These are phyloP conservation scores for Phycomyces nitens DNA, from an alignment of 192 early-diverging fungal genomes.

Conservation along the genomic window DNA sequence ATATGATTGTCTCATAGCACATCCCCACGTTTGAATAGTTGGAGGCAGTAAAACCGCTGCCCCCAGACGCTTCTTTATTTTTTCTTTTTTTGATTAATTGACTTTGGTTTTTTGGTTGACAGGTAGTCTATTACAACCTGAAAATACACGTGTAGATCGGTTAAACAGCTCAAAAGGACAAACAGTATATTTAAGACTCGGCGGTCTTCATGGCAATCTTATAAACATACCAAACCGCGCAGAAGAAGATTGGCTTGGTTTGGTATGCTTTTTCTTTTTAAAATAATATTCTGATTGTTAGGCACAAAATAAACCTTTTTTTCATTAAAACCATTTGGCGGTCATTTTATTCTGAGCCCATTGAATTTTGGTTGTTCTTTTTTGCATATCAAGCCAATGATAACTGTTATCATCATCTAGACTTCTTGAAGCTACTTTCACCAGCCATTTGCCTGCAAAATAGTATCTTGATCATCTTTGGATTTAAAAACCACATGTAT, in stretches of 20 bases:
- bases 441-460: too few species aligned
- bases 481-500: too few species aligned
- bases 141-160: neutral
- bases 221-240: neutral
- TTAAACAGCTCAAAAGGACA: neutral
- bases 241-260: constrained; percentile 1
- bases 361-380: too few species aligned
- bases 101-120: too few species aligned
- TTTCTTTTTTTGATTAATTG: too few species aligned
- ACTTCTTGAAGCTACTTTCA: too few species aligned
- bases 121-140: neutral
- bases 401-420: too few species aligned
- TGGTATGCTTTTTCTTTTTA: neutral
- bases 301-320: neutral
- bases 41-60: too few species aligned
- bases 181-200: constrained; percentile 3
- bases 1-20: neutral
- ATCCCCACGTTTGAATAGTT: neutral
- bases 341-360: too few species aligned
- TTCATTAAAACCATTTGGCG: neutral
- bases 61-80: too few species aligned
- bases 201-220: neutral
- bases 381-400: too few species aligned
- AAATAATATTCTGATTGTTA: neutral
- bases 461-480: too few species aligned